These are phyloP conservation scores for Triticum timopheevii DNA, from an alignment of 176 grass and related monocot species.

Conservation along the genomic window DNA sequence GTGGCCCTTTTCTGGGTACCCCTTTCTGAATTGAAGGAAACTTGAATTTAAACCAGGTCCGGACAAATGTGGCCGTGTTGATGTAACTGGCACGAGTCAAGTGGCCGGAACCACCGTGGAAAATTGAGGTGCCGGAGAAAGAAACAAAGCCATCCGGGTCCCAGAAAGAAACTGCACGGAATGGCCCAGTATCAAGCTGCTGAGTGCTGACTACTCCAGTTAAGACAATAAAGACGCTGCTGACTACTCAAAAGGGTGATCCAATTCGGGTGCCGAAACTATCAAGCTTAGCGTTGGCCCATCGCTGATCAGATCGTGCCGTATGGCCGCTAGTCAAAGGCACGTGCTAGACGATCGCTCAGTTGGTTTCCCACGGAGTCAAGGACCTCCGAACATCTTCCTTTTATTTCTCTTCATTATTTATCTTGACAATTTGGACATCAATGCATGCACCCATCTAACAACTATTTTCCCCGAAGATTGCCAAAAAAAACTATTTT, in stretches of 20 bases:
- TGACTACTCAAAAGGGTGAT: not conserved
- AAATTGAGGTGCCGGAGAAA: not conserved
- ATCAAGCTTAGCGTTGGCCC: not conserved
- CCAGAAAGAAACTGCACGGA: slow-evolving; percentile 9
- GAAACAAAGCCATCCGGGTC: not conserved
- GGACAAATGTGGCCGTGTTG: not conserved
- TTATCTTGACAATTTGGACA: not conserved
- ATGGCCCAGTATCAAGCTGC: not conserved
- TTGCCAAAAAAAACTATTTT: not conserved
- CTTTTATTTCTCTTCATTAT: not conserved
- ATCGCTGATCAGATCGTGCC: not conserved
- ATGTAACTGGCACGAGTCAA: not conserved
- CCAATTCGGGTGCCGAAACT: not conserved
- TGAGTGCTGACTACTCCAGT: too few relatives aligned
- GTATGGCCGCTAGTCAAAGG: not conserved
- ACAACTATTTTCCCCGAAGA: not conserved
- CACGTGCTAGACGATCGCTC: slow-evolving; percentile 28
- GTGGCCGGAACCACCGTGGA: slow-evolving; percentile 22
- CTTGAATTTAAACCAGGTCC: not conserved
- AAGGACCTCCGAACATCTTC: too few relatives aligned
- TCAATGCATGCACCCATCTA: too few relatives aligned
- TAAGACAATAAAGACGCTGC: too few relatives aligned
- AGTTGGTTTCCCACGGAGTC: slow-evolving; percentile 9
- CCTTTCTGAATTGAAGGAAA: not conserved
- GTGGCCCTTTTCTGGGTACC: not conserved